These are phyloP conservation scores for Tephrocybe sp. DNA, from an alignment of 768 basidiomycete species.

Conservation along the genomic window DNA sequence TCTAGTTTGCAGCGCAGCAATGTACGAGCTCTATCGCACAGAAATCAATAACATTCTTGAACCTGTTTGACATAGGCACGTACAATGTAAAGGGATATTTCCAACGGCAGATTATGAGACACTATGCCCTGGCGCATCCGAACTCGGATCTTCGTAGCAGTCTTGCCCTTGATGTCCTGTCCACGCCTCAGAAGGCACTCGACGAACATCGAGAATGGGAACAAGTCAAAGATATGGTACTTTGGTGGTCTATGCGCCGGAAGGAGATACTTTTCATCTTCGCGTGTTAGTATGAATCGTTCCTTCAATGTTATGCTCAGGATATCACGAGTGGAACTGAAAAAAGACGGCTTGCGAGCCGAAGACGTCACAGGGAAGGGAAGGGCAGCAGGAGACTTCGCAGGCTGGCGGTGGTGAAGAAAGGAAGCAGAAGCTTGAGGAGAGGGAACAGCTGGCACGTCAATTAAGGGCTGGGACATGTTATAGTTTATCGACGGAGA, in stretches of 20 bases:
- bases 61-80: not conserved
- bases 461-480: conserved; percentile 4
- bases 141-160: conserved; percentile 52
- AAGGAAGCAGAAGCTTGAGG: conserved; percentile 2
- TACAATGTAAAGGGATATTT: conserved; percentile 69
- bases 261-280: conserved; percentile 44
- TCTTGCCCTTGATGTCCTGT: conserved; percentile 56
- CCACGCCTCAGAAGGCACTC: conserved; percentile 43
- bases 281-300: conserved; percentile 32
- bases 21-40: conserved; percentile 56
- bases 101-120: conserved; percentile 65
- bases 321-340: not conserved
- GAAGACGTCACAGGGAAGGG: conserved; percentile 24
- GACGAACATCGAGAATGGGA: conserved; percentile 65
- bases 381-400: conserved; percentile 20
- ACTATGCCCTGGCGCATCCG: conserved; percentile 39
- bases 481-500: conserved; percentile 20
- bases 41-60: not conserved
- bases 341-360: conserved; percentile 15
- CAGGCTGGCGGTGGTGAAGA: not conserved
- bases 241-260: conserved; percentile 58
- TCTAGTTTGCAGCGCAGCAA: conserved; percentile 55
- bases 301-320: conserved; percentile 14
- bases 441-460: conserved; percentile 15
- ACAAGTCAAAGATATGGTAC: conserved; percentile 60